Base-by-base conservation (phyloP, 176 grass and related monocot species). In the Aegilops speltoides region DNA sequence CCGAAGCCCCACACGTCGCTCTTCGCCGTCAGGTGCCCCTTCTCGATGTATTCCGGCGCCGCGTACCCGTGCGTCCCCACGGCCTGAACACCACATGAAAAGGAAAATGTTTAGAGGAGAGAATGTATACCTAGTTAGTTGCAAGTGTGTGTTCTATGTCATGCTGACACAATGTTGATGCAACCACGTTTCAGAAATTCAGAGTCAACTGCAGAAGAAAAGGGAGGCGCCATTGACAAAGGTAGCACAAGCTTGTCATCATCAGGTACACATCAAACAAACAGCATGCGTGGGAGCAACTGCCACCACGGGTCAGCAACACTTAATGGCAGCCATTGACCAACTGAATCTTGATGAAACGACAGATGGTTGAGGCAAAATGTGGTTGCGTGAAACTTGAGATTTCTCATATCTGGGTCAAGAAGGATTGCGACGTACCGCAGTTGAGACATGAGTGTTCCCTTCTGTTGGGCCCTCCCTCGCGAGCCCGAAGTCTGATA, bases 1-100 rank as follows among this genome's bases (percentile, higher is more conserved):
- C 97, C 97, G 24, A 98, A 98, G 85, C 94, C 90, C 90, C 88
- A 98, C 50, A 98, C 88, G n/a, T 98, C 97, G 43, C 97, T 98
- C 88, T 96, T 96, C 20, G 86, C 57, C 8, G 92, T 91, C 82
- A 98, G 87, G 85, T 94, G 97, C 0, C 97, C 97, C 7, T 88
- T 91, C 59, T 94, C 89, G 13, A 98, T 91, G 88, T 98, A 98
- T 40, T 98, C 97, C 14, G 97, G 97, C 4, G 97, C 97, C 20
- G 97, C 97, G 80, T 98, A 98, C 52, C 97, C 94, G 3, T 98
- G 89, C 8, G 97, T 98, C 37, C 97, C 97, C 10, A 96, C 97
- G 6, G 86, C 93, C 97, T 98, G 83, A 15, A 0, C 31, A 87
- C 11, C 40, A 77, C 34, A 65, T 26, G 7, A 6, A 32, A 17